Percentiles rank a stretch among this genome's conserved stretches.
Conservation (phyloP, 2,329 filamentous ascomycete genomes). For the Epichloe coenophiala region DNA sequence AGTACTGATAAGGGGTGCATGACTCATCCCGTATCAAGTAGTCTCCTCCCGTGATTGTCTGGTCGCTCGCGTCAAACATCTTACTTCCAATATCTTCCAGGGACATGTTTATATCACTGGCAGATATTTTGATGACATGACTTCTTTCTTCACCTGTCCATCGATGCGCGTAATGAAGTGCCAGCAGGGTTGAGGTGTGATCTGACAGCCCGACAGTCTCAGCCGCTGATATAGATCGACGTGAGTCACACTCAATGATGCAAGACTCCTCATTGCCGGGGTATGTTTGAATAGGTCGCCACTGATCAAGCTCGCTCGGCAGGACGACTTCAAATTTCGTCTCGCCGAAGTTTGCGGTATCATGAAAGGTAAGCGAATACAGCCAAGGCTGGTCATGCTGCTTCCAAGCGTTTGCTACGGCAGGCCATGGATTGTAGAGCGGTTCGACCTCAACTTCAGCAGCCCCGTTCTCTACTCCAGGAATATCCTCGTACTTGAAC, state of each 20-base stretch:
- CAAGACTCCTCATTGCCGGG: conserved; percentile 24
- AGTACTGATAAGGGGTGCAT: conserved; percentile 27
- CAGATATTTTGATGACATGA: conserved; percentile 30
- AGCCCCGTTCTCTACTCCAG: conserved; percentile 24
- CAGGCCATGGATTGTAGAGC: conserved; percentile 33
- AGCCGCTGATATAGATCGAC: conserved; percentile 8
- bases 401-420: conserved; percentile 30
- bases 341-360: conserved; percentile 13
- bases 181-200: conserved; percentile 32
- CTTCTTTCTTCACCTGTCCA: conserved; percentile 24
- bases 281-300: conserved; percentile 26
- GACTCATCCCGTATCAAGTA: conserved; percentile 28
- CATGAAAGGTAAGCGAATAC: conserved; percentile 21
- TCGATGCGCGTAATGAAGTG: conserved; percentile 35
- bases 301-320: conserved; percentile 26
- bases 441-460: conserved; percentile 22
- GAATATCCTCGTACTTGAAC: conserved; percentile 27
- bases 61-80: conserved; percentile 13
- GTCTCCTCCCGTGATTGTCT: conserved; percentile 10
- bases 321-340: conserved; percentile 28
- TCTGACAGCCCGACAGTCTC: conserved; percentile 17
- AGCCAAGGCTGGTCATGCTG: conserved; percentile 9
- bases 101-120: conserved; percentile 12
- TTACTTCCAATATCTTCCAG: conserved; percentile 18
- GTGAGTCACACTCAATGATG: conserved; percentile 14